Percentiles rank a stretch among this genome's conserved stretches.
Conservation (phyloP, 164 flowering plant species). For the Vitis rotundifolia region DNA sequence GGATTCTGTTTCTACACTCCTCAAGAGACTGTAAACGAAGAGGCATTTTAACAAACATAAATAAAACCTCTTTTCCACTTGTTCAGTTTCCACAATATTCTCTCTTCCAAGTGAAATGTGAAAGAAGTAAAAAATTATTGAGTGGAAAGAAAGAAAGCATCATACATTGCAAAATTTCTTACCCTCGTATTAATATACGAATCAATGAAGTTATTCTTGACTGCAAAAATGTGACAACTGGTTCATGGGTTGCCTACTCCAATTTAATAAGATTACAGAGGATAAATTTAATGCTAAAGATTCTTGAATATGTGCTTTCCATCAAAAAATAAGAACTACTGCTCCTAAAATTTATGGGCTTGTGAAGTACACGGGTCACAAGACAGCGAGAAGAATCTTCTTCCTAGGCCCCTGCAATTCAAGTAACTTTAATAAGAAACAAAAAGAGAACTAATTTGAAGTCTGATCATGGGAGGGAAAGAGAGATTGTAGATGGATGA, state of each 20-base stretch:
- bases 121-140: too few relatives aligned
- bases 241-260: not conserved
- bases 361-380: conserved; percentile 6
- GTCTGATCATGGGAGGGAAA: too few relatives aligned
- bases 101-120: not conserved
- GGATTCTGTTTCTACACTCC: not conserved
- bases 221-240: conserved; percentile 6
- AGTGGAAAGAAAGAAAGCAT: not conserved
- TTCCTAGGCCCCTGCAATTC: conserved; percentile 75
- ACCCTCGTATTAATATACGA: not conserved
- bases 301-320: not conserved
- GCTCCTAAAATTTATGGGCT: not conserved
- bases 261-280: not conserved
- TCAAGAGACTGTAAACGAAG: not conserved
- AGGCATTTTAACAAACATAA: not conserved
- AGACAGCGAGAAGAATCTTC: conserved; percentile 64
- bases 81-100: not conserved
- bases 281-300: too few relatives aligned
- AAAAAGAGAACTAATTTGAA: not conserved
- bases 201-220: not conserved
- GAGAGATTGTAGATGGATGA: too few relatives aligned
- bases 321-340: not conserved
- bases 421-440: conserved; percentile 8
- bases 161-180: conserved; percentile 13
- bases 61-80: not conserved